phyloP scores from a whole-genome alignment of 2,329 filamentous ascomycete genomes.

The Berkeleyomyces rouxiae region DNA sequence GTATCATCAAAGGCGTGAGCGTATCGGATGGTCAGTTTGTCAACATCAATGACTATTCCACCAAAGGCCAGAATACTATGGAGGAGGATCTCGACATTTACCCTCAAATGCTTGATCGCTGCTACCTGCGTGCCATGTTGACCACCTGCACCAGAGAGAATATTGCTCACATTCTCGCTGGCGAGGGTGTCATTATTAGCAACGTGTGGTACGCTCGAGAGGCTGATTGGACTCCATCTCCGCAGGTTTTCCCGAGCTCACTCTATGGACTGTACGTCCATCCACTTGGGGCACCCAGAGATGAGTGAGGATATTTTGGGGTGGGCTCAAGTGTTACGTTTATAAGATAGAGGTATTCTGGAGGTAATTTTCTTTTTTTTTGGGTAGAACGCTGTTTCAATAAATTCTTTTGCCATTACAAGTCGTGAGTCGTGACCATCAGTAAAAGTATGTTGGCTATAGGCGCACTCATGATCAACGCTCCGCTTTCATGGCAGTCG shows the following conservation, averaged over 20 bases:
- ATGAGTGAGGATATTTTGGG: too few relatives aligned
- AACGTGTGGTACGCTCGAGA: slow-evolving; percentile 8
- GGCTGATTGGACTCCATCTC: neutral
- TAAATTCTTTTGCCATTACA: too few relatives aligned
- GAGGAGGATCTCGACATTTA: neutral
- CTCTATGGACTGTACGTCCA: neutral
- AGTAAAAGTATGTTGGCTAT: too few relatives aligned
- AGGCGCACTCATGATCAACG: neutral
- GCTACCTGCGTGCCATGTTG: slow-evolving; percentile 38
- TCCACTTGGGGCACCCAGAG: neutral
- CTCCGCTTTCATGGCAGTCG: neutral
- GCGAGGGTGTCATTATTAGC: slow-evolving; percentile 6
- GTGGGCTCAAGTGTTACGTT: too few relatives aligned
- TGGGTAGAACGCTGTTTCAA: too few relatives aligned
- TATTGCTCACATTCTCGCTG: slow-evolving; percentile 10
- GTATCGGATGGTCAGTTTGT: slow-evolving; percentile 38
- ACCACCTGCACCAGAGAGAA: slow-evolving; percentile 35
- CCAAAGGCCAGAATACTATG: neutral
- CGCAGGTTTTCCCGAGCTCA: neutral
- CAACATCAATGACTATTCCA: slow-evolving; percentile 28
- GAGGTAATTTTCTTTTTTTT: too few relatives aligned
- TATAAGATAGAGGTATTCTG: too few relatives aligned
- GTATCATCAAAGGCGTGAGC: slow-evolving; percentile 39
- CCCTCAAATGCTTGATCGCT: slow-evolving; percentile 28
- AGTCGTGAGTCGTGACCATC: neutral